These are phyloP conservation scores for Penicillium salamii DNA, from an alignment of 495 filamentous ascomycete species.

Conservation along the genomic window DNA sequence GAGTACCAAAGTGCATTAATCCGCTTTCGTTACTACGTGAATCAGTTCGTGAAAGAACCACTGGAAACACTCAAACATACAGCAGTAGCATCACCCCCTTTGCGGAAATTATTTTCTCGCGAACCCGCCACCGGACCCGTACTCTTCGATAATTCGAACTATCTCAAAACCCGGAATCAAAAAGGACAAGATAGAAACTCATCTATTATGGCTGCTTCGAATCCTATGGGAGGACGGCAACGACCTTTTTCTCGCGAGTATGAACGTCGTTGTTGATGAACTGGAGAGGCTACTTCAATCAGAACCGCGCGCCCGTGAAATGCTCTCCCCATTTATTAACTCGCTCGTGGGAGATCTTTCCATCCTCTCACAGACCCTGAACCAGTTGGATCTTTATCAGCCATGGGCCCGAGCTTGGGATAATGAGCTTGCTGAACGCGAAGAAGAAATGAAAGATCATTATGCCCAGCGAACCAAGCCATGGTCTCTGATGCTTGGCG, in stretches of 20 bases:
- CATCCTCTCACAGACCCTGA: constrained; percentile 35
- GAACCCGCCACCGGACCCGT: no score
- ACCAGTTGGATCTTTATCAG: constrained; percentile 44
- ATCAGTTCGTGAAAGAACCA: constrained; percentile 20
- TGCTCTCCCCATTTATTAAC: constrained; percentile 38
- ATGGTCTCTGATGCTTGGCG: constrained; percentile 9
- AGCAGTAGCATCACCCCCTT: constrained; percentile 30
- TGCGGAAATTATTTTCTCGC: constrained; percentile 34
- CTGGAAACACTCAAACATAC: constrained; percentile 22
- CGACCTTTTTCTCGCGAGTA: constrained; percentile 21
- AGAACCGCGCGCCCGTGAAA: constrained; percentile 26
- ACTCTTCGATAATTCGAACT: constrained; percentile 13
- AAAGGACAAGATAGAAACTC: constrained; percentile 5
- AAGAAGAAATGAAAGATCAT: constrained; percentile 27
- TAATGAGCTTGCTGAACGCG: constrained; percentile 6
- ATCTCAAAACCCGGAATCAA: constrained; percentile 4
- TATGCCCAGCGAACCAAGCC: constrained; percentile 13
- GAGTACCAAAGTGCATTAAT: constrained; percentile 33
- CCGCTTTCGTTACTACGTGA: constrained; percentile 30
- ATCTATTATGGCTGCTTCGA: constrained; percentile 34
- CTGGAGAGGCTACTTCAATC: constrained; percentile 40
- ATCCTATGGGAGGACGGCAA: constrained; percentile 21
- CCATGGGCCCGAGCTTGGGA: constrained; percentile 47
- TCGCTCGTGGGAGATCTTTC: constrained; percentile 40
- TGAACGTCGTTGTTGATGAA: constrained; percentile 40